Evolutionary conservation across 2,329 filamentous ascomycete species (phyloP).

Genomic region (Penicillium capsulatum): DNA sequence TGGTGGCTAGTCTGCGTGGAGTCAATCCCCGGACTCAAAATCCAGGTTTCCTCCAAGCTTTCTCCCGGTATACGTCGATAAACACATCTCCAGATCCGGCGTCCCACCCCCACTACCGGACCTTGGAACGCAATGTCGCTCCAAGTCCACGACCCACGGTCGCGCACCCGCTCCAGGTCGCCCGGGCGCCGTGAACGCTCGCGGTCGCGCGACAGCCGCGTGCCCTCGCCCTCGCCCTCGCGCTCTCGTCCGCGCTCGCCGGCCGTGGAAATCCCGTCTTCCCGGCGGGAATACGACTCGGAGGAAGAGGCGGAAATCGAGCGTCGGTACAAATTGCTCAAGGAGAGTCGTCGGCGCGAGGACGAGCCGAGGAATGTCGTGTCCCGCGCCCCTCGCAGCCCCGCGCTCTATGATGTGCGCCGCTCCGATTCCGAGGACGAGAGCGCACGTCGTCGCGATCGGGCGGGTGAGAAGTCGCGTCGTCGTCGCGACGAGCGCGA

Average conservation of each 20-base stretch:
- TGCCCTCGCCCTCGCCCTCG: conserved; percentile 27
- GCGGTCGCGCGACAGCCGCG: conserved; percentile 41
- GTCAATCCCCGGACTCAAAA: too few relatives aligned
- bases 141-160: conserved; percentile 40
- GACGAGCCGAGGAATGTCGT: conserved; percentile 8
- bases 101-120: conserved; percentile 6
- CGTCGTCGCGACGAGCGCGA: conserved; percentile 11
- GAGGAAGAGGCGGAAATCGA: conserved; percentile 22
- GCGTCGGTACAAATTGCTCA: conserved; percentile 20
- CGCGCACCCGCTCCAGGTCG: conserved; percentile 45
- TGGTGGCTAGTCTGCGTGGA: too few relatives aligned
- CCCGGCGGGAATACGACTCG: conserved; percentile 8
- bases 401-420: conserved; percentile 20
- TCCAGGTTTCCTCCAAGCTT: neutral
- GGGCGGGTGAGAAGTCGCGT: conserved; percentile 6
- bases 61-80: neutral
- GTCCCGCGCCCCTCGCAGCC: conserved; percentile 16
- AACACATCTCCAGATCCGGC: conserved; percentile 16
- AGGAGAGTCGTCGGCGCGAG: conserved; percentile 11
- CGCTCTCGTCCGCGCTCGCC: conserved; percentile 29
- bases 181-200: conserved; percentile 43
- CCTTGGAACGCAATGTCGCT: conserved; percentile 31
- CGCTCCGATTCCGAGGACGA: conserved; percentile 21
- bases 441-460: conserved; percentile 11
- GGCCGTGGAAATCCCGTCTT: conserved; percentile 18